phyloP scores from a whole-genome alignment of 352 stramenopile species.

The Phytophthora cryptogea region DNA sequence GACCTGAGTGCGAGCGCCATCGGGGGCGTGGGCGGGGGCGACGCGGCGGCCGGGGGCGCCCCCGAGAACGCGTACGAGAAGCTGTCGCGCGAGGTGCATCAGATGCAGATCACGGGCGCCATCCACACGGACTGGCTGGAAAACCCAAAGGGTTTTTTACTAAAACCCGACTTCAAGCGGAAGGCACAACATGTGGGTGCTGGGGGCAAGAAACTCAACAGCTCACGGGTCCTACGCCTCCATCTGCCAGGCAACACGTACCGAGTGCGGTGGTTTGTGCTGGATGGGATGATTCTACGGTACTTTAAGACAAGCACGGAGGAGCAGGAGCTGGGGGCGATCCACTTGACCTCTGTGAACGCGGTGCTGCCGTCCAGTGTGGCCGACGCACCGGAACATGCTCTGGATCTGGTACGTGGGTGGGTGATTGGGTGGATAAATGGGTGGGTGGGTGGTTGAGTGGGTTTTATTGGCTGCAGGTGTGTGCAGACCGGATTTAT shows the following conservation, averaged over 20 bases:
- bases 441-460: too few relatives aligned
- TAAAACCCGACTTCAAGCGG: slow-evolving; percentile 91
- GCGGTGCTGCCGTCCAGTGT: slow-evolving; percentile 88
- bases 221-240: slow-evolving; percentile 71
- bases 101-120: slow-evolving; percentile 89
- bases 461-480: slow-evolving; percentile 31
- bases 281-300: slow-evolving; percentile 88
- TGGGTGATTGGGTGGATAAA: too few relatives aligned
- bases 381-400: slow-evolving; percentile 83
- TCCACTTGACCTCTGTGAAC: slow-evolving; percentile 88
- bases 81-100: slow-evolving; percentile 87
- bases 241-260: slow-evolving; percentile 85
- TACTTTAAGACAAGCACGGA: slow-evolving; percentile 90
- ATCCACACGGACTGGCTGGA: slow-evolving; percentile 91
- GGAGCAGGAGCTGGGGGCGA: slow-evolving; percentile 87
- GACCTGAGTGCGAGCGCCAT: slow-evolving; percentile 59
- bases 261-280: slow-evolving; percentile 84
- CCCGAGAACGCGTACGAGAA: slow-evolving; percentile 90
- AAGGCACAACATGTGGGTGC: slow-evolving; percentile 85
- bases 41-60: slow-evolving; percentile 26
- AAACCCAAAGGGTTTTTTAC: slow-evolving; percentile 87
- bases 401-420: slow-evolving; percentile 69
- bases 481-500: slow-evolving; percentile 89
- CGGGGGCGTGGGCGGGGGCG: slow-evolving; percentile 33
- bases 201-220: slow-evolving; percentile 87